Conservation (phyloP, 2,329 filamentous ascomycete genomes). For the Dothideomycetes sp. region DNA sequence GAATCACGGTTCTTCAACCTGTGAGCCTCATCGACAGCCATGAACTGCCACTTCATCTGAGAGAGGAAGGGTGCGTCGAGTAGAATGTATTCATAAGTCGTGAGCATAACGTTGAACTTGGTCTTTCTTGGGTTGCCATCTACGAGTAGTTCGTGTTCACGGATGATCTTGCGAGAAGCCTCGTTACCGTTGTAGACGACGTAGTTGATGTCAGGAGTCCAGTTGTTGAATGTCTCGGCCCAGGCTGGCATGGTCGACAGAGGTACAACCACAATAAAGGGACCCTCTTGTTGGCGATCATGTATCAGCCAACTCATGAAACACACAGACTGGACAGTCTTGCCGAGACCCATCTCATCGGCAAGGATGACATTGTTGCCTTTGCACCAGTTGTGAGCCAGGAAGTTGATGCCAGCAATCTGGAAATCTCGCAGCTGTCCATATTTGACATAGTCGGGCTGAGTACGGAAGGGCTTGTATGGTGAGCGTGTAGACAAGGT, state of each 20-base stretch:
- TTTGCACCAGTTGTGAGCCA: slow-evolving; percentile 91
- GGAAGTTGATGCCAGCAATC: slow-evolving; percentile 85
- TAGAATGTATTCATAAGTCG: slow-evolving; percentile 94
- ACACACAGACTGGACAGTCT: slow-evolving; percentile 93
- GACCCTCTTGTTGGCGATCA: slow-evolving; percentile 79
- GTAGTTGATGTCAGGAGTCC: slow-evolving; percentile 94
- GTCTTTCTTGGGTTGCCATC: slow-evolving; percentile 80
- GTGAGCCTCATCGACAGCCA: slow-evolving; percentile 94
- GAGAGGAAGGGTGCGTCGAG: slow-evolving; percentile 75
- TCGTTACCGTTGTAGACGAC: slow-evolving; percentile 93
- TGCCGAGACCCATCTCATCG: slow-evolving; percentile 97
- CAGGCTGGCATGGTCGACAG: slow-evolving; percentile 95
- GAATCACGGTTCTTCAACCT: slow-evolving; percentile 94
- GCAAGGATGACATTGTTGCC: slow-evolving; percentile 93
- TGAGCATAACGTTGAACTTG: slow-evolving; percentile 96
- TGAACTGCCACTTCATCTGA: slow-evolving; percentile 93
- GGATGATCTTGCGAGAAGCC: slow-evolving; percentile 74
- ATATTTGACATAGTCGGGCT: slow-evolving; percentile 75
- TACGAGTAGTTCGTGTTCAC: slow-evolving; percentile 78
- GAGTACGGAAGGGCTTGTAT: slow-evolving; percentile 64
- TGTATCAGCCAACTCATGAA: slow-evolving; percentile 97
- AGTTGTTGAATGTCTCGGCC: slow-evolving; percentile 95
- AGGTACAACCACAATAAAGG: slow-evolving; percentile 93
- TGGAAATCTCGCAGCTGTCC: slow-evolving; percentile 90
- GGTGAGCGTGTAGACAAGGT: slow-evolving; percentile 64